Base-by-base conservation (phyloP, 495 filamentous ascomycete genomes). In the Rusavskia elegans region DNA sequence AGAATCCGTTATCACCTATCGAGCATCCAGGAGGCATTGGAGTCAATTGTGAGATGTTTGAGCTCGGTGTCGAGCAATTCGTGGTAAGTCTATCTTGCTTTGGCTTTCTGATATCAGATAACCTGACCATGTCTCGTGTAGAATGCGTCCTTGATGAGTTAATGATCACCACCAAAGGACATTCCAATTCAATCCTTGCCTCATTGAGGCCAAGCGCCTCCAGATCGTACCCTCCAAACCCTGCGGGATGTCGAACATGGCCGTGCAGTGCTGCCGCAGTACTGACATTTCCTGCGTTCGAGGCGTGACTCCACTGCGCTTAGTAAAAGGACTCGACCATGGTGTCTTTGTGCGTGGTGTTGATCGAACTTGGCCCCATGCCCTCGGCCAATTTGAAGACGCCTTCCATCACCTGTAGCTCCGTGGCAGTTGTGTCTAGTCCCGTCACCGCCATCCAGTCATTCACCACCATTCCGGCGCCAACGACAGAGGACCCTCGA, bases 391-490 rank as follows among this genome's bases (percentile, higher is more conserved):
- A 68, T 54, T 87, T 76, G 68, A 98, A 98, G 46, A 98, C 89
- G 59, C 80, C 87, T 76, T 98, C 92, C 37, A 98, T 78, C 55
- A 98, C 92, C 60, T 85, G 93, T 63, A 98, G 69, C 70, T 98
- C 92, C 7, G 92, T 95, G 11, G 92, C 92, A 23, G 92, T 98
- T 14, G 92, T 98, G 63, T 97, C 93, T 44, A 96, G 70, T 10
- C 92, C 87, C 3, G 89, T 93, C n/a, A 98, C 86, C 9, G 92
- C 93, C 68, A 97, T 77, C 92, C 92, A 97, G 72, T 98, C 92
- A 64, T 98, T 98, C 52, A 98, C 92, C 10, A 98, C 92, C 87
- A 97, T 95, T 23, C 92, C 92, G 11, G 92, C 92, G 23, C 92
- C 92, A 30, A 98, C 87, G n/a, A 97, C 89, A 40, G 86, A 79